These are phyloP conservation scores for Arbutus unedo DNA, from an alignment of 148 eudicot species.

Conservation along the genomic window DNA sequence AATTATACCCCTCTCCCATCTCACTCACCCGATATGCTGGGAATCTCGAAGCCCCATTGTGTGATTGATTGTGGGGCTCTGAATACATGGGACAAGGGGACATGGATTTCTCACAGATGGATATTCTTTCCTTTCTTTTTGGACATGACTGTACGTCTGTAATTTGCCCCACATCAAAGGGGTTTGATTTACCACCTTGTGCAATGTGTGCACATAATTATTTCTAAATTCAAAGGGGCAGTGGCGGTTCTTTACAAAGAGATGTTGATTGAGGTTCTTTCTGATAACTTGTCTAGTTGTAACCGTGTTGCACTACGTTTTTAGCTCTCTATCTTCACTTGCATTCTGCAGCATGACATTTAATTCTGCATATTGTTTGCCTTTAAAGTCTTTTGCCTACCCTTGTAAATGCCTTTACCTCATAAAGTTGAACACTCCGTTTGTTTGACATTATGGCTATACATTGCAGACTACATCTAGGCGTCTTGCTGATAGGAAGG, in stretches of 20 bases:
- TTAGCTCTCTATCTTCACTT: neutral
- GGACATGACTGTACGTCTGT: too few species aligned
- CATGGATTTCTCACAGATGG: too few species aligned
- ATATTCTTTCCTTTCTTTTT: too few species aligned
- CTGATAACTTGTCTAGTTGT: neutral
- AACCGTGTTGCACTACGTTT: neutral
- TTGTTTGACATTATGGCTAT: neutral
- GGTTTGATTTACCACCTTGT: neutral
- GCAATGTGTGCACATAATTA: neutral
- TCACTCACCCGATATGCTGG: too few species aligned
- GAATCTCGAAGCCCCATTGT: too few species aligned
- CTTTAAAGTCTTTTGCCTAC: neutral
- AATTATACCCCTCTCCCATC: too few species aligned
- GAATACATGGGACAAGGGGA: too few species aligned
- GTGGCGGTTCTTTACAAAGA: too few species aligned
- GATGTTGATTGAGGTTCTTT: neutral
- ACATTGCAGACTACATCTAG: constrained; percentile 25
- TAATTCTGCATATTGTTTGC: neutral
- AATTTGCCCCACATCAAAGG: neutral
- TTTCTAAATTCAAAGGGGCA: neutral
- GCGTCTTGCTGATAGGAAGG: constrained; percentile 32
- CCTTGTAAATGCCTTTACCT: neutral
- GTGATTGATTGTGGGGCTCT: too few species aligned
- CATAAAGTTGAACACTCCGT: neutral
- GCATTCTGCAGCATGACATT: neutral